phyloP scores from a whole-genome alignment of 139 green algal species.

The Diplosphaera chodatii region DNA sequence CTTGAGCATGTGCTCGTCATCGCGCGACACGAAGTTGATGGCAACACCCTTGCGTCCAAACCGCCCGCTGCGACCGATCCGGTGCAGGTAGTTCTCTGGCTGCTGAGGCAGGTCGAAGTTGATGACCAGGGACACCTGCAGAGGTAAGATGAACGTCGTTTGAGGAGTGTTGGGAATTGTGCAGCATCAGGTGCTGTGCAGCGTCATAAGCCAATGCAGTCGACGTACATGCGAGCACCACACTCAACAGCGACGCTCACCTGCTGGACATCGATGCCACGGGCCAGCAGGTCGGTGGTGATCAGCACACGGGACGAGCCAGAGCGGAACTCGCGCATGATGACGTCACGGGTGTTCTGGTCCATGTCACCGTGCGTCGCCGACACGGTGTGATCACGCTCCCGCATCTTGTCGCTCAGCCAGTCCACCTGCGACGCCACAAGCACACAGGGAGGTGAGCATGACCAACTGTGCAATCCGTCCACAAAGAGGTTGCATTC shows the following conservation, averaged over 20 bases:
- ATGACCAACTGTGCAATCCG: too few species aligned
- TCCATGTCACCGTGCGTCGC: slow-evolving; percentile 99
- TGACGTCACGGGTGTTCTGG: slow-evolving; percentile 99
- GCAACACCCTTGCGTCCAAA: slow-evolving; percentile 98
- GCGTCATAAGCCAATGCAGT: neutral
- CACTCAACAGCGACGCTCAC: slow-evolving; percentile 35
- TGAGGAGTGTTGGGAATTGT: too few species aligned
- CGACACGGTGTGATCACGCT: slow-evolving; percentile 97
- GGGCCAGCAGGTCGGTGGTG: slow-evolving; percentile 99
- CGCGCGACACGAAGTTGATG: slow-evolving; percentile 99
- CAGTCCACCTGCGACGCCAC: slow-evolving; percentile 83
- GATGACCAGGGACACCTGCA: slow-evolving; percentile 97
- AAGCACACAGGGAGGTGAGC: too few species aligned
- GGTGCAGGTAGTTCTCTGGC: slow-evolving; percentile 99
- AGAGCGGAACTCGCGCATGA: slow-evolving; percentile 99
- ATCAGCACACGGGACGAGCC: slow-evolving; percentile 98
- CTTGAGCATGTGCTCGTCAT: slow-evolving; percentile 91
- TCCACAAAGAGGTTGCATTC: too few species aligned
- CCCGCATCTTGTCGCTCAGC: slow-evolving; percentile 99
- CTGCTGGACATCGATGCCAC: slow-evolving; percentile 99
- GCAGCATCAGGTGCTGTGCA: too few species aligned
- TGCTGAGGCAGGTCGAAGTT: slow-evolving; percentile 99
- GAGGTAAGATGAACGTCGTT: too few species aligned
- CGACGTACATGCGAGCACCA: too few species aligned
- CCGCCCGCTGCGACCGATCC: slow-evolving; percentile 87